Evolutionary conservation across 371 early-diverging fungal genomes (phyloP).

Genomic region (Haplosporangium sp.): DNA sequence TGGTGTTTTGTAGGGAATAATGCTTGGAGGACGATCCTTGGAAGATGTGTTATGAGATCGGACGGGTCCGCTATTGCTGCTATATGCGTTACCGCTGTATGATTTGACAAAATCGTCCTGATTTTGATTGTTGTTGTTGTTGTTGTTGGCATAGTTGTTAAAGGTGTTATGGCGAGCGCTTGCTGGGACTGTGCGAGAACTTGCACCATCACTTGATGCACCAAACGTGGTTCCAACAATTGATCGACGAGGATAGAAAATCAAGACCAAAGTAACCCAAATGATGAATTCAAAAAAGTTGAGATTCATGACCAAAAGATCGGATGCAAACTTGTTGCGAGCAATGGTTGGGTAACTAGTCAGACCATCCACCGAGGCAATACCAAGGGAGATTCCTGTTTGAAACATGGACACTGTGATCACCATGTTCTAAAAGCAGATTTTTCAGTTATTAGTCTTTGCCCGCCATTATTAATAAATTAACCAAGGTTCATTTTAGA

Average conservation of each 20-base stretch:
- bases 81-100: too few species aligned
- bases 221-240: slow-evolving; percentile 20
- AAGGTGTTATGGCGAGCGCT: slow-evolving; percentile 1
- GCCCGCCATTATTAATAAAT: slow-evolving; percentile 3
- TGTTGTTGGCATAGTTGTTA: neutral
- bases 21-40: slow-evolving; percentile 4
- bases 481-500: neutral
- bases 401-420: slow-evolving; percentile 27
- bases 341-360: slow-evolving; percentile 17
- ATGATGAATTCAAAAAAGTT: slow-evolving; percentile 42
- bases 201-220: slow-evolving; percentile 18
- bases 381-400: slow-evolving; percentile 17
- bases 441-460: too few species aligned
- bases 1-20: slow-evolving; percentile 20
- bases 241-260: slow-evolving; percentile 46
- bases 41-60: neutral
- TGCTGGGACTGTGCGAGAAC: slow-evolving; percentile 16
- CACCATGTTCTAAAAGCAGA: slow-evolving; percentile 22
- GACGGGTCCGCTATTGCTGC: neutral
- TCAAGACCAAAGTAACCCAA: slow-evolving; percentile 34
- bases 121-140: too few species aligned
- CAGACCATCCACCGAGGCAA: slow-evolving; percentile 33
- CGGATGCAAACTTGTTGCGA: slow-evolving; percentile 34
- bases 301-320: slow-evolving; percentile 37
- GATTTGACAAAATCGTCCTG: too few species aligned